phyloP scores from a whole-genome alignment of 768 basidiomycete species.

The Boletus sensibilis region DNA sequence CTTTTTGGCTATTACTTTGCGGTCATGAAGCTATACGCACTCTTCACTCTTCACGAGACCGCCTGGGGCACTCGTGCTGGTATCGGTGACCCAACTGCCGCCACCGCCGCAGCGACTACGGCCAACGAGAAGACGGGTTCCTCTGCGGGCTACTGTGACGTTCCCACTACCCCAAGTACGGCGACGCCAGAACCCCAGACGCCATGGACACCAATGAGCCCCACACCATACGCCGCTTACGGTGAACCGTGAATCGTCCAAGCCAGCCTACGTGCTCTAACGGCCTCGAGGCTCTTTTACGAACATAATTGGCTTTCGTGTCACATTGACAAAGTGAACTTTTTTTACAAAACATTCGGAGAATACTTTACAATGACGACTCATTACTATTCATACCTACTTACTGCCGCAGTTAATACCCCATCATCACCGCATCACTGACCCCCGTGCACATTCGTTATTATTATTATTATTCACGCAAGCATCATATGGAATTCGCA shows the following conservation, averaged over 20 bases:
- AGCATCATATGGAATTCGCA: neutral
- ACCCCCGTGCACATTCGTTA: neutral
- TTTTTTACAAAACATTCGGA: neutral
- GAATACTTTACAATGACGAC: neutral
- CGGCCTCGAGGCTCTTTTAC: neutral
- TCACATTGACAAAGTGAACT: neutral
- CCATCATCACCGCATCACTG: neutral
- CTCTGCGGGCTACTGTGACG: constrained; percentile 9
- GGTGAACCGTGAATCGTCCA: neutral
- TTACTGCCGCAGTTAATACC: neutral
- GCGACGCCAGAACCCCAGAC: neutral
- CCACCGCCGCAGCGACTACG: constrained; percentile 57
- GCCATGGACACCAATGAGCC: neutral
- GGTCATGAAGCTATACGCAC: constrained; percentile 90
- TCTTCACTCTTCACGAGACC: constrained; percentile 90
- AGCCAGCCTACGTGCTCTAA: neutral
- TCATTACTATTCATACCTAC: neutral
- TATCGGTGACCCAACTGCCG: constrained; percentile 79
- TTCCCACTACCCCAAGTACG: neutral
- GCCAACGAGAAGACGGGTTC: constrained; percentile 26
- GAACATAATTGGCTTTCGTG: neutral
- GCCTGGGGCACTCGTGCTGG: constrained; percentile 96
- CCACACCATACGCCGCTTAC: neutral
- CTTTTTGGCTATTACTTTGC: constrained; percentile 93
- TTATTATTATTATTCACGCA: no score